These are phyloP conservation scores for Vicia faba DNA, from an alignment of 306 rosid genomes.

Conservation along the genomic window DNA sequence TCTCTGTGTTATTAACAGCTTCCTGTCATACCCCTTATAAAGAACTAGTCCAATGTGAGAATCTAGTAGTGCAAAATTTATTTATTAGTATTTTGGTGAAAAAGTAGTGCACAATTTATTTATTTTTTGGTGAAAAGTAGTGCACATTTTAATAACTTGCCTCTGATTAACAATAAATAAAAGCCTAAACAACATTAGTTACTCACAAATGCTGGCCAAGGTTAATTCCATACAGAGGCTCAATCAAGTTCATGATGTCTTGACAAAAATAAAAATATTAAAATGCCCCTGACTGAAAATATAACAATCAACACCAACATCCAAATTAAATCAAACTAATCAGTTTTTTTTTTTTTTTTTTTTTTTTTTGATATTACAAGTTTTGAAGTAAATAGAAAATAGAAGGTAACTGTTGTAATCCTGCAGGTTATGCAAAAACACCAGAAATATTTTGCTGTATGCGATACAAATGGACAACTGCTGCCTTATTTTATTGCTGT, in stretches of 20 bases:
- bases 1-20: no score
- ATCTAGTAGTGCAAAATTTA: no score
- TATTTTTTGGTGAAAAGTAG: no score
- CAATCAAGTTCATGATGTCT: not conserved
- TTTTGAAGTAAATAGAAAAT: conserved; percentile 26
- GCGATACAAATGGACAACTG: conserved; percentile 59
- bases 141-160: no score
- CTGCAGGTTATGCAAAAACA: conserved; percentile 98
- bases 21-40: no score
- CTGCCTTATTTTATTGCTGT: conserved; percentile 92
- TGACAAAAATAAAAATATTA: not conserved
- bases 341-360: no score
- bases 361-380: conserved; percentile 5
- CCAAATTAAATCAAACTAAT: not conserved
- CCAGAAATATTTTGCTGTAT: conserved; percentile 83
- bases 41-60: no score
- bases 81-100: no score
- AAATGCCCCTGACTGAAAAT: not conserved
- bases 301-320: not conserved
- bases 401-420: conserved; percentile 25
- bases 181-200: conserved; percentile 1
- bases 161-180: no score
- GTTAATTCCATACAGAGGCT: not conserved
- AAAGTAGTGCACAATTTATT: no score
- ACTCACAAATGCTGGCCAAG: conserved; percentile 1